These are phyloP conservation scores for Candida pini DNA, from an alignment of 805 yeast species.

Conservation along the genomic window DNA sequence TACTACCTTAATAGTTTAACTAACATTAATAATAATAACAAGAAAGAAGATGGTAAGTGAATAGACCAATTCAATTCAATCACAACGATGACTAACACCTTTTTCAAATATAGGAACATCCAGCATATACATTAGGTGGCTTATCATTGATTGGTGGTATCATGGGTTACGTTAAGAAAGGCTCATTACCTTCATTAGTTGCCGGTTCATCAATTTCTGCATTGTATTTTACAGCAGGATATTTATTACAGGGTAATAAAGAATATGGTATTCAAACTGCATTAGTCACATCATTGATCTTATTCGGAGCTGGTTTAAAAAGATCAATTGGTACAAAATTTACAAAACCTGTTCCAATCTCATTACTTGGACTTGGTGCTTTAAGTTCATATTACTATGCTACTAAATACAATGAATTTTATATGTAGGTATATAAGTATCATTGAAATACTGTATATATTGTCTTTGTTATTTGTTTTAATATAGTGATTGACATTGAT, in stretches of 20 bases:
- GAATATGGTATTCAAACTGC: slow-evolving; percentile 83
- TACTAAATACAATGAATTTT: slow-evolving; percentile 71
- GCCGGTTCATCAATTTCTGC: slow-evolving; percentile 67
- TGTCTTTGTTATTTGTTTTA: background rate
- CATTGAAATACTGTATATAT: no score
- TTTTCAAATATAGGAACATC: slow-evolving; percentile 30
- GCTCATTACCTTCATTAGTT: slow-evolving; percentile 71
- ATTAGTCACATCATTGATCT: slow-evolving; percentile 58
- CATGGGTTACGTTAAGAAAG: slow-evolving; percentile 42
- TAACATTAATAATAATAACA: background rate
- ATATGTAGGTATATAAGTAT: no score
- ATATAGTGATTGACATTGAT: background rate
- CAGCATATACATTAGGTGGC: slow-evolving; percentile 23
- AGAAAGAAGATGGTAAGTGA: background rate
- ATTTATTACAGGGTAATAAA: slow-evolving; percentile 63
- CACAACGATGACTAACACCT: no score
- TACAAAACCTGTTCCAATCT: slow-evolving; percentile 71
- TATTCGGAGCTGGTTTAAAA: slow-evolving; percentile 67
- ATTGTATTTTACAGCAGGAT: slow-evolving; percentile 65
- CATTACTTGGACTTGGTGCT: slow-evolving; percentile 58
- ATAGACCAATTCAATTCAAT: background rate
- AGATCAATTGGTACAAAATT: slow-evolving; percentile 51
- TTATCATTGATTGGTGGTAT: slow-evolving; percentile 28
- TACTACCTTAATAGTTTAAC: background rate
- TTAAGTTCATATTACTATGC: slow-evolving; percentile 63